These are phyloP conservation scores for Lactarius quietus DNA, from an alignment of 768 basidiomycete species.

Conservation along the genomic window DNA sequence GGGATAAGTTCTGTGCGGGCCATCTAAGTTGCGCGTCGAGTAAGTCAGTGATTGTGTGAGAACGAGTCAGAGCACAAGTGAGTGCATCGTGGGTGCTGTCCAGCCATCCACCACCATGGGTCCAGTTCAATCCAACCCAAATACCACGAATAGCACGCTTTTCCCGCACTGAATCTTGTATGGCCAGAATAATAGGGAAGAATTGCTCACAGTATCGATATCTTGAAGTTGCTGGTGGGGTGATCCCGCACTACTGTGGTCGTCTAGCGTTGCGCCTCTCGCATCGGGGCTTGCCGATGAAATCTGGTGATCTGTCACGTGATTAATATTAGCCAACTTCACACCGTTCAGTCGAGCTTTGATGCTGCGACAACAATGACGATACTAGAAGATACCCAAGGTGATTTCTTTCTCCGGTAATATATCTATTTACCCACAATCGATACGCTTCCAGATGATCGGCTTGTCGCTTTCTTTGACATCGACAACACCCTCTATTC, in stretches of 20 bases:
- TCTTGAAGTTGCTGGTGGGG: slow-evolving; percentile 42
- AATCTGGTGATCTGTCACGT: slow-evolving; percentile 2
- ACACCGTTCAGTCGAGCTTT: too few relatives aligned
- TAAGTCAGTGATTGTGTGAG: slow-evolving; percentile 5
- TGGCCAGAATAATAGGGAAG: slow-evolving; percentile 26
- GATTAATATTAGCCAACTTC: not conserved
- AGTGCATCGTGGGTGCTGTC: slow-evolving; percentile 36
- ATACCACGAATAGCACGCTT: not conserved
- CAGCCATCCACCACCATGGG: slow-evolving; percentile 36
- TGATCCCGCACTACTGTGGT: slow-evolving; percentile 17
- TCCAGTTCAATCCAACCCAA: slow-evolving; percentile 16
- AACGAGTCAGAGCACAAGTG: not conserved
- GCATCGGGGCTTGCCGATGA: slow-evolving; percentile 20
- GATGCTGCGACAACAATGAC: not conserved
- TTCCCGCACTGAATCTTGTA: not conserved
- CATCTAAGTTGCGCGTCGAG: slow-evolving; percentile 48
- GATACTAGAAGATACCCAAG: slow-evolving; percentile 17
- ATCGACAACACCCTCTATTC: slow-evolving; percentile 90
- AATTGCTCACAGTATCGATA: slow-evolving; percentile 40
- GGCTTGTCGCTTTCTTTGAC: slow-evolving; percentile 71
- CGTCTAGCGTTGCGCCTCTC: slow-evolving; percentile 20
- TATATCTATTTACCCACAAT: not conserved
- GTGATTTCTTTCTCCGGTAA: not conserved
- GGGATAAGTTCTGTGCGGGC: slow-evolving; percentile 84
- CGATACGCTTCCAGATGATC: slow-evolving; percentile 42